Conservation (phyloP, 129 eudicot species). For the Logfia minima region DNA sequence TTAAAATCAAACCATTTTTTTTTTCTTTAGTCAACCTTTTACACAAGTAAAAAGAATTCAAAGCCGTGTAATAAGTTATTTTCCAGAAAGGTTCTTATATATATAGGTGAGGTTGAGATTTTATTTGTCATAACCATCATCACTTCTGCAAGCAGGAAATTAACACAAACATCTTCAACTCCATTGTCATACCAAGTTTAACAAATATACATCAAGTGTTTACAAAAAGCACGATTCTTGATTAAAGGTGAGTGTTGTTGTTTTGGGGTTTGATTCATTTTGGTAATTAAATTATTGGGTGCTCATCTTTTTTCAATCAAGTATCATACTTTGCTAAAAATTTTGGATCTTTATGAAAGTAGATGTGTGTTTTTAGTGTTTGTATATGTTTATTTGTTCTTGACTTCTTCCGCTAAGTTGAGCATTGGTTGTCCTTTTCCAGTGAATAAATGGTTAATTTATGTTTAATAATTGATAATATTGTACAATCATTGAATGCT, state of each 20-base stretch:
- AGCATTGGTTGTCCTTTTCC: background rate
- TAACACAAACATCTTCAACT: constrained; percentile 16
- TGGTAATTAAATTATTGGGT: background rate
- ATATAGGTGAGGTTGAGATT: constrained; percentile 20
- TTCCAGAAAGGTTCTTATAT: constrained; percentile 40
- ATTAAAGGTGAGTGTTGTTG: constrained; percentile 30
- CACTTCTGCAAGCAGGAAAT: constrained; percentile 9
- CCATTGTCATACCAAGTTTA: constrained; percentile 4
- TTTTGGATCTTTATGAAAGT: background rate
- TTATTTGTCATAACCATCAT: constrained; percentile 21
- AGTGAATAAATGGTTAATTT: constrained; percentile 1
- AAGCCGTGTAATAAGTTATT: constrained; percentile 30
- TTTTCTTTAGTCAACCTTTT: constrained; percentile 37
- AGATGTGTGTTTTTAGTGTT: constrained; percentile 12
- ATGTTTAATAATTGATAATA: constrained; percentile 13
- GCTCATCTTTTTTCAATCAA: background rate
- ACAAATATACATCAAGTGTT: constrained; percentile 17
- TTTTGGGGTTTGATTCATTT: background rate
- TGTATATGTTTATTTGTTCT: background rate
- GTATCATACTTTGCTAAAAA: background rate
- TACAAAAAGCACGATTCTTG: constrained; percentile 18
- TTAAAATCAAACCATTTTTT: constrained; percentile 26
- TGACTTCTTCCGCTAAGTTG: constrained; percentile 1
- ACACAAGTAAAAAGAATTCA: constrained; percentile 34
- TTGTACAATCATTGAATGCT: constrained; percentile 16